These are phyloP conservation scores for Tetrahymena elliotti DNA, from an alignment of 73 alveolate genomes.

Conservation along the genomic window DNA sequence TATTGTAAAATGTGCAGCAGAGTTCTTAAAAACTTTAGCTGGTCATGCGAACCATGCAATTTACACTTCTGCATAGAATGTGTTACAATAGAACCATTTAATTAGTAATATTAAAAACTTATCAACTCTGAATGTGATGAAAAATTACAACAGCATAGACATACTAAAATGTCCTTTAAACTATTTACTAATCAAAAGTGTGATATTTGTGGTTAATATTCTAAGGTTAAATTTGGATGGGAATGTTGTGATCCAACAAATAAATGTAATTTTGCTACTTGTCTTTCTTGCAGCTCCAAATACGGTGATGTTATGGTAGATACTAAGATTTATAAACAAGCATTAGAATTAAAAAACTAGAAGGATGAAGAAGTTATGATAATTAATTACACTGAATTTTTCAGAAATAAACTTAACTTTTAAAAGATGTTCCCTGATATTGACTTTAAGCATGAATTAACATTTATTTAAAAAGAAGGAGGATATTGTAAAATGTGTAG, in stretches of 20 bases:
- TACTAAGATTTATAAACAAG: not conserved
- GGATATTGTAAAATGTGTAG: too few species aligned
- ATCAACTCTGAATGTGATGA: not conserved
- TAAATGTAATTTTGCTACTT: not conserved
- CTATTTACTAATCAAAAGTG: not conserved
- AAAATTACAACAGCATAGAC: not conserved
- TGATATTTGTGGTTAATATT: not conserved
- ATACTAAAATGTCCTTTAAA: not conserved
- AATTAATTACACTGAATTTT: too few species aligned
- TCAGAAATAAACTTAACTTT: too few species aligned
- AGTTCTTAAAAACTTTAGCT: not conserved
- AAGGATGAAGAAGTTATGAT: too few species aligned
- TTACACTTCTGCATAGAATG: not conserved
- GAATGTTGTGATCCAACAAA: not conserved
- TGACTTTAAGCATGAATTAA: too few species aligned
- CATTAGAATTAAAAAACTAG: too few species aligned
- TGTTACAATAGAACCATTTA: not conserved
- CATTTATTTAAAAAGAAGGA: too few species aligned
- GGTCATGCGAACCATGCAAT: not conserved
- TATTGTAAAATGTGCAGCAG: not conserved
- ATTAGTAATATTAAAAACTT: too few species aligned
- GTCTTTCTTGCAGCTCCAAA: not conserved
- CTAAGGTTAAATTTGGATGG: not conserved
- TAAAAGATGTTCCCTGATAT: too few species aligned
- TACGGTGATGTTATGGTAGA: not conserved